These are phyloP conservation scores for Nothophoma quercina DNA, from an alignment of 2,329 filamentous ascomycete genomes.

Conservation along the genomic window DNA sequence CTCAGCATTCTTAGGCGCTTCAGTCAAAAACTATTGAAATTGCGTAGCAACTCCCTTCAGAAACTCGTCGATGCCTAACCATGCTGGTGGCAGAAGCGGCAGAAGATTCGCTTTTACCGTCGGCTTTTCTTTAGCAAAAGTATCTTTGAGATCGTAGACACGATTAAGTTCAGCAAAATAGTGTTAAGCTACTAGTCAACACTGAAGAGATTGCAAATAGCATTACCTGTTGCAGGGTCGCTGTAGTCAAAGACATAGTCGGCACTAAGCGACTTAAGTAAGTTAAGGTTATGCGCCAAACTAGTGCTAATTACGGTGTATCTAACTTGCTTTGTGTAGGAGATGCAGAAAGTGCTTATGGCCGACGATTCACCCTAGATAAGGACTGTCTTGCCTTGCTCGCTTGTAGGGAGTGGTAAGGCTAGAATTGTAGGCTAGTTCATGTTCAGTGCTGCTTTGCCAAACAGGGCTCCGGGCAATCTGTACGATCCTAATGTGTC, in stretches of 20 bases:
- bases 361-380: slow-evolving; percentile 57
- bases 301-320: slow-evolving; percentile 34
- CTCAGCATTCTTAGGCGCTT: slow-evolving; percentile 28
- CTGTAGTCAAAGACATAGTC: slow-evolving; percentile 49
- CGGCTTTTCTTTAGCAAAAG: slow-evolving; percentile 29
- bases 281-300: slow-evolving; percentile 29
- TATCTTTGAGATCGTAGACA: slow-evolving; percentile 32
- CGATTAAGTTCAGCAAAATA: slow-evolving; percentile 39
- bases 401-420: slow-evolving; percentile 20
- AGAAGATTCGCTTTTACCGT: slow-evolving; percentile 33
- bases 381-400: slow-evolving; percentile 46
- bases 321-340: slow-evolving; percentile 34
- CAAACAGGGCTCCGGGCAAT: slow-evolving; percentile 31
- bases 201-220: slow-evolving; percentile 44
- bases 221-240: slow-evolving; percentile 45
- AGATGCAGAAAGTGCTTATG: slow-evolving; percentile 41
- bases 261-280: slow-evolving; percentile 24
- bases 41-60: slow-evolving; percentile 28
- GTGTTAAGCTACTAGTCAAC: slow-evolving; percentile 54
- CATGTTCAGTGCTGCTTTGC: slow-evolving; percentile 16
- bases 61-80: slow-evolving; percentile 23
- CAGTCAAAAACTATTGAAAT: slow-evolving; percentile 31
- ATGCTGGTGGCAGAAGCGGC: slow-evolving; percentile 22
- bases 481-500: slow-evolving; percentile 37
- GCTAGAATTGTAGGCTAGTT: slow-evolving; percentile 26